Percentiles rank a stretch among this genome's conserved stretches.
phyloP scores from a whole-genome alignment of 495 filamentous ascomycete genomes.

The Hypoxylon subgilvum region DNA sequence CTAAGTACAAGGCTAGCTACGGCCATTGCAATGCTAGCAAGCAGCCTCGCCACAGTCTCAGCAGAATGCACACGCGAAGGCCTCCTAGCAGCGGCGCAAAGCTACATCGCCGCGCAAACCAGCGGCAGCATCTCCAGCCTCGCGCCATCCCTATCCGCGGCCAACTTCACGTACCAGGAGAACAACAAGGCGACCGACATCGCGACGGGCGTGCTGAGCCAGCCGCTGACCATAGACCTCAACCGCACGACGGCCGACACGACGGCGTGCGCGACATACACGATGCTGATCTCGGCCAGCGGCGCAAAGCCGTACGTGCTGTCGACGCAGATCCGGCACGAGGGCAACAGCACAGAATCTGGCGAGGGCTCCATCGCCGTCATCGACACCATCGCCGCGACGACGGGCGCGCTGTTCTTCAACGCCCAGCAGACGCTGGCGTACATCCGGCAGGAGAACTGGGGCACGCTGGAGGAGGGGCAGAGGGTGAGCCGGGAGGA shows the following conservation, averaged over 20 bases:
- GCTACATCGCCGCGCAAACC: slow-evolving; percentile 46
- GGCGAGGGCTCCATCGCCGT: slow-evolving; percentile 40
- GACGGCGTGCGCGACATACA: slow-evolving; percentile 52
- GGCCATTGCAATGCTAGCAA: not conserved
- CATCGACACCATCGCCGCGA: slow-evolving; percentile 56
- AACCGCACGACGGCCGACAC: slow-evolving; percentile 50
- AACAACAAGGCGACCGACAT: slow-evolving; percentile 50
- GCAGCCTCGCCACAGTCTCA: not conserved
- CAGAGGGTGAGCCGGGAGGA: slow-evolving; percentile 43
- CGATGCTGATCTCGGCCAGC: slow-evolving; percentile 46
- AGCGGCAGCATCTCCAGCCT: slow-evolving; percentile 40
- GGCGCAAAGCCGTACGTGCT: slow-evolving; percentile 51
- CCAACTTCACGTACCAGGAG: slow-evolving; percentile 50
- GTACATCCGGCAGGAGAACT: slow-evolving; percentile 52
- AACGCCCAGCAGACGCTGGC: slow-evolving; percentile 50
- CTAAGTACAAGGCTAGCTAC: not conserved
- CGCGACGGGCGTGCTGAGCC: slow-evolving; percentile 41
- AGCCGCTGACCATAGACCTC: slow-evolving; percentile 46
- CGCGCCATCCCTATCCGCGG: slow-evolving; percentile 34
- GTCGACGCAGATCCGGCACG: slow-evolving; percentile 52
- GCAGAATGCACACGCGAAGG: slow-evolving; percentile 49
- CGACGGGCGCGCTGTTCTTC: slow-evolving; percentile 56
- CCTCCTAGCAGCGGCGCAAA: slow-evolving; percentile 45
- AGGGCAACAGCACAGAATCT: slow-evolving; percentile 41
- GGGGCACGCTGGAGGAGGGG: slow-evolving; percentile 41